Evolutionary conservation across 2,329 filamentous ascomycete species (phyloP).

Genomic region (Karstenula rhodostoma): DNA sequence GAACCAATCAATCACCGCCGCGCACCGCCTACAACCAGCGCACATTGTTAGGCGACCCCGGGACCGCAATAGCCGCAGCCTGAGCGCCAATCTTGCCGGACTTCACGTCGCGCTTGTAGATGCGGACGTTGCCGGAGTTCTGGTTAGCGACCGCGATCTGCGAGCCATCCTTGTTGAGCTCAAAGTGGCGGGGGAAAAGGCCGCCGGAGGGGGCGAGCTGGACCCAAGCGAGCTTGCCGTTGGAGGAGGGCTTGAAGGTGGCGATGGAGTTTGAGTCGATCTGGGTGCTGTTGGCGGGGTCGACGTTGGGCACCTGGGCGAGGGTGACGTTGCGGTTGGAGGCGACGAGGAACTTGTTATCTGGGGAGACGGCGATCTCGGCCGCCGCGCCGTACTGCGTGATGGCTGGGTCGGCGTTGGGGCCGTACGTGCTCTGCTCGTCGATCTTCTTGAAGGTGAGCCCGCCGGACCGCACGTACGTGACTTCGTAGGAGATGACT

Average conservation of each 20-base stretch:
- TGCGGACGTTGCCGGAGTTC: conserved; percentile 64
- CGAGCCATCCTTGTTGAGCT: conserved; percentile 69
- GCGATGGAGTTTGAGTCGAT: conserved; percentile 66
- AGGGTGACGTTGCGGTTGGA: conserved; percentile 71
- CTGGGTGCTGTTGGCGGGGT: conserved; percentile 44
- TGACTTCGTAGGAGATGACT: conserved; percentile 65
- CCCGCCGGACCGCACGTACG: conserved; percentile 54
- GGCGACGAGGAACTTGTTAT: conserved; percentile 68
- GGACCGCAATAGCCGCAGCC: conserved; percentile 39
- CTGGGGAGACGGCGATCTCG: conserved; percentile 65
- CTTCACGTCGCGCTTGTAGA: conserved; percentile 67
- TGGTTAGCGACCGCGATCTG: conserved; percentile 73
- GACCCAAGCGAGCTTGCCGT: conserved; percentile 64
- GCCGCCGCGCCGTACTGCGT: conserved; percentile 55
- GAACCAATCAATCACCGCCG: neutral
- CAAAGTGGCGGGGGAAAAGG: conserved; percentile 71
- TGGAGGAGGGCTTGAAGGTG: conserved; percentile 50
- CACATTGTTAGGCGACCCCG: conserved; percentile 36
- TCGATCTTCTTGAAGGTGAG: conserved; percentile 59
- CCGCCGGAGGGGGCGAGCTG: conserved; percentile 72
- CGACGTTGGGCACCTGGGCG: conserved; percentile 54
- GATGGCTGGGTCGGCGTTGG: conserved; percentile 23
- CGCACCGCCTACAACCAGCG: conserved; percentile 12
- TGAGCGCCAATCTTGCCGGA: conserved; percentile 67
- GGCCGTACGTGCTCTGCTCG: conserved; percentile 53